Base-by-base conservation (phyloP, 2,329 filamentous ascomycete species). In the Hypoxylon rubiginosum region DNA sequence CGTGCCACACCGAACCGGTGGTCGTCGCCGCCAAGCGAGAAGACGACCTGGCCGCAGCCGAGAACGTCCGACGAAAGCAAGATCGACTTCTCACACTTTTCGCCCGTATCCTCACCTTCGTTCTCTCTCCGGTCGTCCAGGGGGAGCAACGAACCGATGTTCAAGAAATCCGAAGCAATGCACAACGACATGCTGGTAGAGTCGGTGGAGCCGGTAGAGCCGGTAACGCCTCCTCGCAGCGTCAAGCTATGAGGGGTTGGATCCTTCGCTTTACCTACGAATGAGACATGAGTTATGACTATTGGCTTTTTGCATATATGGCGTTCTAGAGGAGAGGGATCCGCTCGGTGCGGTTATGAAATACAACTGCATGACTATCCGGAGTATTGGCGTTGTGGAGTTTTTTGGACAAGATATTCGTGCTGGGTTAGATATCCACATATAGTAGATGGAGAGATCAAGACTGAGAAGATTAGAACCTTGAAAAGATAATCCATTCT, bases 201-300 rank as follows among this genome's bases (percentile, higher is more conserved):
- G n/a, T 46, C 57, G 24, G 51, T 69, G 21, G 21, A 24, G n/a
- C n/a, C n/a, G 39, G 19, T 43, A 28, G 57, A 54, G n/a, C 46
- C 57, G 24, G 51, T 69, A 58, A 67, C 60, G 34, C 64, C 67
- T 1, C 67, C 67, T 32, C 54, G 13, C 21, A 67, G 56, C 36
- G 67, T 49, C 8, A 67, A 59, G 36, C 24, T n/a, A 26, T 60
- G 30, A 57, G 15, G 19, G 17, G n/a, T 9, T n/a, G 8, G 2
- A 15, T n/a, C 19, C 30, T 26, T 46, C 51, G 28, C 39, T 51
- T 54, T 21, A 34, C 4, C 46, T n/a, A 28, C 24, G 21, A 50
- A 67, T 52, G 67, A 67, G 48, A 55, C 51, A 68, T 43, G 63
- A 66, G 28, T 45, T 63, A 67, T 48, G 64, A 69, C 34, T 17